Base-by-base conservation (phyloP, 768 basidiomycete species). In the Leccinum aurantiacum region DNA sequence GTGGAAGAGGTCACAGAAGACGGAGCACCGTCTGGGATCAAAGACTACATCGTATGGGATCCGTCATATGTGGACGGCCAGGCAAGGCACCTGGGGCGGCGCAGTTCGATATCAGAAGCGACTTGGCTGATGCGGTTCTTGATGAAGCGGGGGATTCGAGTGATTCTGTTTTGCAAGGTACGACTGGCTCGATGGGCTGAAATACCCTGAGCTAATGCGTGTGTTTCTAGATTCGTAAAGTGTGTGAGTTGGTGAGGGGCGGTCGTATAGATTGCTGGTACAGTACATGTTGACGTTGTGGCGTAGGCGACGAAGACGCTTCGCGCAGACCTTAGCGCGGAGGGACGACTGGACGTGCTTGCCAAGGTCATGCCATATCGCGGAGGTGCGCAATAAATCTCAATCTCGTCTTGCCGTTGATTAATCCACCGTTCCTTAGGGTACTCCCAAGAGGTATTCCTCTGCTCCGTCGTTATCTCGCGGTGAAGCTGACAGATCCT, bases 131-230 rank as follows among this genome's bases (percentile, higher is more conserved):
- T 94, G 86, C 78, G 83, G 50, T 91, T 84, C 70, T 74, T 95
- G 54, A 92, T 96, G 90, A 87, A 87, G 60, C 80, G 83, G 3
- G 93, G 93, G 2, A 72, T 94, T 31, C 79, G 91, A 33, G 86
- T 88, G 5, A 94, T 96, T 60, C 74, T 96, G n/a, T 96, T 95
- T 69, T 94, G 92, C 78, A 90, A 91, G 78, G 91, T 88, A 54
- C 17, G 41, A 11, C 13, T 50, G 25, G 33, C 1, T 27, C 17
- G 33, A 14, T 25, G 15, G 15, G 29, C 9, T 24, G 47, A 29
- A 17, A 52, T 14, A 14, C 47, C 5, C 9, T 5, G 38, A 14
- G 41, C 31, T 56, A 22, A 56, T 31, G 27, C 13, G 11, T 3
- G 1, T 24, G 25, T 35, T 56, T 31, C 52, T 50, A 93, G 91